These are phyloP conservation scores for Xeromyces bisporus DNA, from an alignment of 495 filamentous ascomycete species.

Conservation along the genomic window DNA sequence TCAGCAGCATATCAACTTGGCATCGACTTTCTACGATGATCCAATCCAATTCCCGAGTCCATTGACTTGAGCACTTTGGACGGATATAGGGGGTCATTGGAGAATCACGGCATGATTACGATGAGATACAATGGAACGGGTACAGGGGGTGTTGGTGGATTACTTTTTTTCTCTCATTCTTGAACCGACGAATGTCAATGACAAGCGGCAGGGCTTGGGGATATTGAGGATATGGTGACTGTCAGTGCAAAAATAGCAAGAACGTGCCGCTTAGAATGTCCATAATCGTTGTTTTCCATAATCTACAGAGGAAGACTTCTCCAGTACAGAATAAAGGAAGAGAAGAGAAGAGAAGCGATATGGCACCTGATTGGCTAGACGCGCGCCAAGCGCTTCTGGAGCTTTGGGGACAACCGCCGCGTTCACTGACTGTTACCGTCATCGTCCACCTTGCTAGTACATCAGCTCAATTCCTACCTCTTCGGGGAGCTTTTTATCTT, in stretches of 20 bases:
- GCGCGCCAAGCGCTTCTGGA: slow-evolving; percentile 13
- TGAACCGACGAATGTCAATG: too few species aligned
- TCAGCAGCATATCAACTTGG: slow-evolving; percentile 14
- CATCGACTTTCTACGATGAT: slow-evolving; percentile 32
- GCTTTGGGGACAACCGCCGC: slow-evolving; percentile 14
- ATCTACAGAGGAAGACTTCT: too few species aligned
- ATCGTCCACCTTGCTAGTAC: slow-evolving; percentile 9
- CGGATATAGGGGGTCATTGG: slow-evolving; percentile 29
- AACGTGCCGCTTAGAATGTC: too few species aligned
- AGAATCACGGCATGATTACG: slow-evolving; percentile 32
- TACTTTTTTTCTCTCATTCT: slow-evolving; percentile 3
- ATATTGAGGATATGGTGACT: too few species aligned
- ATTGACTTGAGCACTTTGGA: slow-evolving; percentile 25
- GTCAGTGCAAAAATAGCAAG: too few species aligned
- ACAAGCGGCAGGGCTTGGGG: too few species aligned
- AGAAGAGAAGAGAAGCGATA: neutral
- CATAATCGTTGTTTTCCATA: too few species aligned
- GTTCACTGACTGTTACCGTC: slow-evolving; percentile 11
- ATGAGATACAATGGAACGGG: slow-evolving; percentile 31
- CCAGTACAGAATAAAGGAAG: slow-evolving; percentile 5
- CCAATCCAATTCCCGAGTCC: slow-evolving; percentile 15
- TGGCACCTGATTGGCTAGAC: slow-evolving; percentile 3
- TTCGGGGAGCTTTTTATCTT: too few species aligned
- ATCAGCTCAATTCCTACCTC: too few species aligned
- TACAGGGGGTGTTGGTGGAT: slow-evolving; percentile 31